A percentile compares a stretch with the other conserved stretches of the same genome.
phyloP scores from a whole-genome alignment of 2,329 filamentous ascomycete species.

The Microthyrium microscopicum region DNA sequence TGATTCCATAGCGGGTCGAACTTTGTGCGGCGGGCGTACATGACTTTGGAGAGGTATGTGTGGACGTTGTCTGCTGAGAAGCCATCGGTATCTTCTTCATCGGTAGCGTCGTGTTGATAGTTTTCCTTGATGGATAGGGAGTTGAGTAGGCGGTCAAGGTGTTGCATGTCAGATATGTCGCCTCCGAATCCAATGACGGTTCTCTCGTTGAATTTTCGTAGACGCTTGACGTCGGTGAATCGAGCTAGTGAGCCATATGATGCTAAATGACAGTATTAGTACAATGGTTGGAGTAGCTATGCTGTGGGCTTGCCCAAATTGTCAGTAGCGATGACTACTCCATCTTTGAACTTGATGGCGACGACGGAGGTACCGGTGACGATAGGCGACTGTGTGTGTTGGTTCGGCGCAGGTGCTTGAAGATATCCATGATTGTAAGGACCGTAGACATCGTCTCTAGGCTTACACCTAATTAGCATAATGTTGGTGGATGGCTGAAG shows the following conservation, averaged over 20 bases:
- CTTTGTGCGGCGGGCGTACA: constrained; percentile 87
- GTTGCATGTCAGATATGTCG: constrained; percentile 98
- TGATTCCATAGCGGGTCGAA: constrained; percentile 98
- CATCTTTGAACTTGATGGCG: constrained; percentile 88
- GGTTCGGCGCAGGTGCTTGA: constrained; percentile 51
- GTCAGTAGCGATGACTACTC: constrained; percentile 91
- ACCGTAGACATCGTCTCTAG: constrained; percentile 93
- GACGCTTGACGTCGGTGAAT: constrained; percentile 91
- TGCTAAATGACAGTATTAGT: constrained; percentile 34
- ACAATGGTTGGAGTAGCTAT: background rate
- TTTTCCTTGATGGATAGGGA: constrained; percentile 79
- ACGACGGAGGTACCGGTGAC: constrained; percentile 95
- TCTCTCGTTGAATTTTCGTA: constrained; percentile 71
- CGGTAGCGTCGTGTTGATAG: constrained; percentile 44
- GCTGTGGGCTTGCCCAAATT: constrained; percentile 54
- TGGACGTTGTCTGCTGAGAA: constrained; percentile 90
- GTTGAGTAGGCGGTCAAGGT: constrained; percentile 79
- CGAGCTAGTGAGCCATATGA: constrained; percentile 92
- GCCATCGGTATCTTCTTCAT: constrained; percentile 16
- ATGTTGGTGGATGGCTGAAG: constrained; percentile 13
- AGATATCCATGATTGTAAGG: constrained; percentile 81
- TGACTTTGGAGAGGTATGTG: constrained; percentile 87
- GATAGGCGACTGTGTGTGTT: constrained; percentile 81
- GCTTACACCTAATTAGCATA: constrained; percentile 35
- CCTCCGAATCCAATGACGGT: constrained; percentile 87